Percentiles rank a stretch among this genome's conserved stretches.
phyloP scores from a whole-genome alignment of 1,284 basidiomycete species.

The Trichosporon ovoides region DNA sequence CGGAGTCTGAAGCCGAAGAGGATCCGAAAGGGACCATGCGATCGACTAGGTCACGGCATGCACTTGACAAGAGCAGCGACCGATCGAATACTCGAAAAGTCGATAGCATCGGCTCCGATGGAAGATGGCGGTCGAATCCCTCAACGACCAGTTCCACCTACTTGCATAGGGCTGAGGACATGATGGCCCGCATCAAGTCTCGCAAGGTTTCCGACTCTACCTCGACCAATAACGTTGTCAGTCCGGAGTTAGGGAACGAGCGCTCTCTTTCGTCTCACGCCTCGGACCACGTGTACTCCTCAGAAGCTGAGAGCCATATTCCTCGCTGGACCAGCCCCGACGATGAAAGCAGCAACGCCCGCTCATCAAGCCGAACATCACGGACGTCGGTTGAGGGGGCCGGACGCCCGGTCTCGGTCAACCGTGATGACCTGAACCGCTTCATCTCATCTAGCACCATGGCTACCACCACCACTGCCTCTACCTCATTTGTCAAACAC shows the following conservation, averaged over 20 bases:
- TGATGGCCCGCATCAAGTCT: constrained; percentile 75
- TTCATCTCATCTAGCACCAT: constrained; percentile 62
- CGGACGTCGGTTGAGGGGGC: constrained; percentile 12
- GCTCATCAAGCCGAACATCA: background rate
- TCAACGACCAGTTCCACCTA: constrained; percentile 53
- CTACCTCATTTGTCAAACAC: constrained; percentile 77
- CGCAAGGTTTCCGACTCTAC: constrained; percentile 38
- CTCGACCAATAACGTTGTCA: constrained; percentile 21
- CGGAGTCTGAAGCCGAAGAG: background rate
- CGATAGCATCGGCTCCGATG: constrained; percentile 27
- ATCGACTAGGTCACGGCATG: background rate
- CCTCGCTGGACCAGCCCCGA: background rate
- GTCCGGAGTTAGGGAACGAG: background rate
- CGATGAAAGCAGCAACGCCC: background rate
- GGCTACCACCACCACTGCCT: constrained; percentile 66
- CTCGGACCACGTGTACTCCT: background rate
- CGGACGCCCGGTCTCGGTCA: constrained; percentile 18
- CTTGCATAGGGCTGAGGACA: constrained; percentile 64
- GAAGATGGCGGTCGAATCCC: constrained; percentile 35
- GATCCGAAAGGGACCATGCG: background rate
- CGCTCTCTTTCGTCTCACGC: background rate
- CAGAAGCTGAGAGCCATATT: constrained; percentile 7
- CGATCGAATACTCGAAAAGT: constrained; percentile 5
- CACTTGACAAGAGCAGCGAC: background rate
- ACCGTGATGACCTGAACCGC: constrained; percentile 66